A percentile compares a stretch with the other conserved stretches of the same genome.
Conservation (phyloP, 306 rosid genomes). For the Trifolium repens region DNA sequence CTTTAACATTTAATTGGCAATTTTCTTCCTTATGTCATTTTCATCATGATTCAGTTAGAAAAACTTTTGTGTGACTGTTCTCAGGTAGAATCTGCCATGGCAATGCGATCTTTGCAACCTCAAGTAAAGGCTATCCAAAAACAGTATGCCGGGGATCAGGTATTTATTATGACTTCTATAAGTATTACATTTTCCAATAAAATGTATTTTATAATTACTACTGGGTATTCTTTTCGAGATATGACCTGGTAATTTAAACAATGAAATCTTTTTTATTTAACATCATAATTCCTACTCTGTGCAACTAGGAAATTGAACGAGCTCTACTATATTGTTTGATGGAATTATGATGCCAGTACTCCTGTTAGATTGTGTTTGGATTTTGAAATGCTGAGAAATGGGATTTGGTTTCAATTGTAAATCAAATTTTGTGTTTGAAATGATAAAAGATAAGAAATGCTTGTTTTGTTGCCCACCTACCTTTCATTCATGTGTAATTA, state of each 20-base stretch:
- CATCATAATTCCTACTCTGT: constrained; percentile 5
- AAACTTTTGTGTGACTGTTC: constrained; percentile 27
- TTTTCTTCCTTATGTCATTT: neutral
- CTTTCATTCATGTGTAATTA: no score
- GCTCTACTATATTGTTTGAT: constrained; percentile 11
- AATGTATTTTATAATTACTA: neutral
- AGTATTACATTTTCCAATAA: constrained; percentile 16
- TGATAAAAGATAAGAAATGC: neutral
- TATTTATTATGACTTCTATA: constrained; percentile 38
- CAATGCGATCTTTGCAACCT: constrained; percentile 94
- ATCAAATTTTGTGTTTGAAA: constrained; percentile 17
- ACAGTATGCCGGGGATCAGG: constrained; percentile 92
- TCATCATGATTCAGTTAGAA: constrained; percentile 5
- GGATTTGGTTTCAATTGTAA: constrained; percentile 5
- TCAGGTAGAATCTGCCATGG: constrained; percentile 92
- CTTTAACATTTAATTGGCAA: constrained; percentile 15
- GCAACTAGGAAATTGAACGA: constrained; percentile 5
- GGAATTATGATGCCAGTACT: constrained; percentile 24
- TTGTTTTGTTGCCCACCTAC: no score
- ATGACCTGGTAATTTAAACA: constrained; percentile 15
- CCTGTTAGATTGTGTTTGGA: constrained; percentile 24
- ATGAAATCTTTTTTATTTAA: constrained; percentile 12
- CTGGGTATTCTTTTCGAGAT: constrained; percentile 16
- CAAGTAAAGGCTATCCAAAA: constrained; percentile 86
- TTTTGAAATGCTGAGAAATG: constrained; percentile 22